phyloP scores from a whole-genome alignment of 2,329 filamentous ascomycete species.

The Pseudogymnoascus sp. region DNA sequence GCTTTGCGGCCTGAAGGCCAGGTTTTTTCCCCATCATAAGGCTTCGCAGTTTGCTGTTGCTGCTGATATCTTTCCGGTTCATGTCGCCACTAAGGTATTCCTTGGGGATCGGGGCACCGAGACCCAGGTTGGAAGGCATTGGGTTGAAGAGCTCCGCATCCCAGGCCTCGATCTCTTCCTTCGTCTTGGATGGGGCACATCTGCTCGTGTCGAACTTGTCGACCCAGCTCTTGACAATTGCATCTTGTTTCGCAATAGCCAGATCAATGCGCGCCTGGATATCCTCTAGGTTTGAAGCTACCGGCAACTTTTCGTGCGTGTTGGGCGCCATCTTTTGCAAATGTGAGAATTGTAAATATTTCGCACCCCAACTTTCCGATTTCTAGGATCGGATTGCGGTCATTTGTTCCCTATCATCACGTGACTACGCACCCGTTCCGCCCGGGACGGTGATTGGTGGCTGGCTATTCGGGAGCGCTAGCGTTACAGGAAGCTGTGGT shows the following conservation, averaged over 20 bases:
- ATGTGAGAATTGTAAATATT: constrained; percentile 8
- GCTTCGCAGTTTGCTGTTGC: constrained; percentile 27
- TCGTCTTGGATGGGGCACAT: constrained; percentile 21
- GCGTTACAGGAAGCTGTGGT: constrained; percentile 8
- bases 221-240: constrained; percentile 27
- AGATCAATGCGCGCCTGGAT: constrained; percentile 28
- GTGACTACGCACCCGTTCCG: neutral
- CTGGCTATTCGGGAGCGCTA: neutral
- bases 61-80: constrained; percentile 19
- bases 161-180: constrained; percentile 29
- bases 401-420: constrained; percentile 1
- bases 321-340: neutral
- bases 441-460: neutral
- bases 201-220: neutral
- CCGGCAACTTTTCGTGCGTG: neutral
- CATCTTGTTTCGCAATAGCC: constrained; percentile 27
- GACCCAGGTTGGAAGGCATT: constrained; percentile 25
- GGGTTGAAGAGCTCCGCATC: constrained; percentile 25
- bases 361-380: neutral
- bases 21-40: constrained; percentile 26
- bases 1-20: constrained; percentile 26
- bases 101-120: constrained; percentile 27
- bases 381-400: neutral
- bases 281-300: constrained; percentile 21
- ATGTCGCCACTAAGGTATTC: constrained; percentile 24